Evolutionary conservation across 1,284 basidiomycete species (phyloP), one percentile per base, ranked within the genome.

Genomic region (Heterobasidion irregulare): DNA sequence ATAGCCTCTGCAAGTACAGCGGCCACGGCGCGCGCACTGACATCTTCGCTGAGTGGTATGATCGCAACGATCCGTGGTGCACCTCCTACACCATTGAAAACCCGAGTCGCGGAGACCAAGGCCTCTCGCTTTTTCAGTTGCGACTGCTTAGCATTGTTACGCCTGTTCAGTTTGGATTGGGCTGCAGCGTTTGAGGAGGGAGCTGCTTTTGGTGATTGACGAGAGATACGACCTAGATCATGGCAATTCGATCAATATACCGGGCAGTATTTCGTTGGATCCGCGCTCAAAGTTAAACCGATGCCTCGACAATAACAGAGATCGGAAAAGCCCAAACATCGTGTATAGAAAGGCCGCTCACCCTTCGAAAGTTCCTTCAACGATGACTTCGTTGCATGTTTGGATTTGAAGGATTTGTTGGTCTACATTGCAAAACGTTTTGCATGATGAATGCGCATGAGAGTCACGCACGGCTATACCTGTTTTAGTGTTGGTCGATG

Each of bases 381-480:
- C 0, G 86, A 79, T 8, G 84, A 83, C 70, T 96, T 95, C 5
- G 89, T 82, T 0, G 92, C 81, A 76, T 97, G 92, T 66, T 85
- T 89, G 1, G 89, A 92, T 68, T 95, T 95, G 78, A 91, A 96
- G 1, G 79, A 61, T 68, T 97, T 97, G 70, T 97, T 96, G 75
- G 82, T 75, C 90, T 94, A 50, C 6, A 47, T 18, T n/a, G 47
- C 19, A 44, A 0, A 18, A 51, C 6, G 55, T 18, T 33, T 47
- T 32, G 33, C 13, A 13, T 47, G 33, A 51, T 36, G 33, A n/a
- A n/a, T 34, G 38, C 36, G 18, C 46, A 34, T 4, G 53, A 57
- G 48, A 58, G 45, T 54, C 38, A 43, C 52, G 52, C 26, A 55
- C 74, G 26, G 6, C 26, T 26, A 54, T 56, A 87, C 89, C 79